A percentile compares a stretch with the other conserved stretches of the same genome.
Conservation (phyloP, 225 moss, liverwort and hornwort species). For the Antitrichia curtipendula region DNA sequence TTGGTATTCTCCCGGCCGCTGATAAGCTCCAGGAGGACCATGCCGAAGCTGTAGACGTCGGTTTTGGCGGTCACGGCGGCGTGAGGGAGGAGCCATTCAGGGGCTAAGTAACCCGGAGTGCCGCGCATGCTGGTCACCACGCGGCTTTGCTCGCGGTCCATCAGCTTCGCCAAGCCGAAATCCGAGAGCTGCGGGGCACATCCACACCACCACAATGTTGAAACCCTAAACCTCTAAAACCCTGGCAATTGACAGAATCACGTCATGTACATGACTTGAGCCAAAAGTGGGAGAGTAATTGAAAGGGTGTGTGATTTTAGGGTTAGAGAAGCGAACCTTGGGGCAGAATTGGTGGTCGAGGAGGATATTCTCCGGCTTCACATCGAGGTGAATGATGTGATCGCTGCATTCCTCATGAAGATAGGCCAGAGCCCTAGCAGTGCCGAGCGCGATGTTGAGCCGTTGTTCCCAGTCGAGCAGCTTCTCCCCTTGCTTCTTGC, state of each 20-base stretch:
- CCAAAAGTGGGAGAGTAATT: background rate
- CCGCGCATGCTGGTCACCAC: conserved; percentile 48
- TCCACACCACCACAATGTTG: background rate
- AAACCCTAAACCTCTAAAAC: background rate
- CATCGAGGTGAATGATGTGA: conserved; percentile 66
- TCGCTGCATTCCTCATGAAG: conserved; percentile 65
- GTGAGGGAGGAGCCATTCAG: conserved; percentile 39
- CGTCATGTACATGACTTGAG: background rate
- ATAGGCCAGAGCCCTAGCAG: conserved; percentile 55
- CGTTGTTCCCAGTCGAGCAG: conserved; percentile 50
- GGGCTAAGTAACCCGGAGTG: conserved; percentile 53
- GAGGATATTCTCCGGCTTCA: conserved; percentile 78
- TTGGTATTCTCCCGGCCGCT: conserved; percentile 52
- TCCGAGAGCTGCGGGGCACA: conserved; percentile 31
- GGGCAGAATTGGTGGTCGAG: conserved; percentile 46
- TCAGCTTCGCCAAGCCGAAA: conserved; percentile 61
- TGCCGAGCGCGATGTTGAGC: conserved; percentile 54
- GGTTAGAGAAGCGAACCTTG: conserved; percentile 18
- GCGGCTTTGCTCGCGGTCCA: conserved; percentile 36
- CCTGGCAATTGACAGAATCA: background rate
- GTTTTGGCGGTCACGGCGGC: conserved; percentile 43
- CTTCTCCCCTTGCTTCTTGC: conserved; percentile 16
- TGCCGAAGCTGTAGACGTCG: conserved; percentile 72
- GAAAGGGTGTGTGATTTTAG: background rate
- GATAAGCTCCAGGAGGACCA: conserved; percentile 57